Base-by-base conservation (phyloP, 257 asterid genomes). In the Nicotiana tomentosiformis region DNA sequence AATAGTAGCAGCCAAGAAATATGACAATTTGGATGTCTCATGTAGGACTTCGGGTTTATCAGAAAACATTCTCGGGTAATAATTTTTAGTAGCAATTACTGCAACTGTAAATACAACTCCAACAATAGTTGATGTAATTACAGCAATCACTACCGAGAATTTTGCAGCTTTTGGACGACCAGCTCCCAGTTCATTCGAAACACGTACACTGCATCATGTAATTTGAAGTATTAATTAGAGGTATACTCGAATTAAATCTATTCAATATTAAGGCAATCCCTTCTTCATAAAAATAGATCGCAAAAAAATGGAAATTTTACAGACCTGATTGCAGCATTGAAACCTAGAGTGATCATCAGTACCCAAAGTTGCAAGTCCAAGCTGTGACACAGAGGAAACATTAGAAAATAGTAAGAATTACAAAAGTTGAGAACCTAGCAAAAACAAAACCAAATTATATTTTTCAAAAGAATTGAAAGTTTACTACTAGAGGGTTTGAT, bases 251-350 rank as follows among this genome's bases (percentile, higher is more conserved):
- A 43, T 7, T 43, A 43, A 7, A 43, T 43, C 49, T 43, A 8
- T 43, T 43, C 10, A 43, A 43, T 23, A 23, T 39, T 39, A 10
- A 2, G 49, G 49, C 49, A 7, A 39, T 39, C 49, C 49, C 49
- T 7, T 39, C 49, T 39, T 39, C 49, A 10, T 2, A 39, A 39
- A 39, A 7, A 23, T 23, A 39, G 12, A 49, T 11, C 16, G 23
- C 55, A 62, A 61, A 77, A 5, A 15, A 58, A 61, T 33, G 68
- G 5, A 62, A 65, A 29, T 5, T 43, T 39, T 23, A 5, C n/a
- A 23, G 15, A 94, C 98, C 97, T 95, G 77, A 95, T 87, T 82
- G 98, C 97, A 17, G 98, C 97, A 84, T 93, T 93, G 93, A 95
- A 91, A 33, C 98, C 98, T 2, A 95, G 84, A 30, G 93, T 82